Percentiles rank a stretch among this genome's conserved stretches.
These are phyloP conservation scores for Cyberlindnera mrakii DNA, from an alignment of 805 yeast species.

Conservation along the genomic window DNA sequence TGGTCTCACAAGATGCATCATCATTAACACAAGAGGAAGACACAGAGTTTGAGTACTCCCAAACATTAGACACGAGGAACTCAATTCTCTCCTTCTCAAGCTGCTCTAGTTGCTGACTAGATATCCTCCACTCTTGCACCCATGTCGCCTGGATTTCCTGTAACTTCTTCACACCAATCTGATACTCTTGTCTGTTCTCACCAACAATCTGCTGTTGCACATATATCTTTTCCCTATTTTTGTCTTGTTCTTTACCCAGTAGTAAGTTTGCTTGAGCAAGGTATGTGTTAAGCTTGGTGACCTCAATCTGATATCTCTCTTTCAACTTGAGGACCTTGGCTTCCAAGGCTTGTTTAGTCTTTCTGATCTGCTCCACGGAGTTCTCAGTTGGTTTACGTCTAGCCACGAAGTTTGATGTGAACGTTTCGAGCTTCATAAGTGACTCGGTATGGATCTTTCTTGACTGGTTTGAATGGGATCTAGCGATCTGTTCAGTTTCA, in stretches of 20 bases:
- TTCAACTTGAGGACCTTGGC: slow-evolving; percentile 33
- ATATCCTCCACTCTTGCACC: slow-evolving; percentile 65
- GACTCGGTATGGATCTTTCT: slow-evolving; percentile 45
- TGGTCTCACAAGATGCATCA: slow-evolving; percentile 69
- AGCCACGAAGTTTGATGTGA: slow-evolving; percentile 44
- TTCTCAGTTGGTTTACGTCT: slow-evolving; percentile 51
- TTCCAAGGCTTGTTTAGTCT: slow-evolving; percentile 35
- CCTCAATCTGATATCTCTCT: slow-evolving; percentile 49
- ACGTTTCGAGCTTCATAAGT: slow-evolving; percentile 46
- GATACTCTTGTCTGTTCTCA: slow-evolving; percentile 49
- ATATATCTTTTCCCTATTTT: slow-evolving; percentile 47
- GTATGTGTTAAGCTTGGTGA: slow-evolving; percentile 51
- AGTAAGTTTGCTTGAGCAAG: slow-evolving; percentile 60
- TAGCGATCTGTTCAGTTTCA: slow-evolving; percentile 56
- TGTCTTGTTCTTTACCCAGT: slow-evolving; percentile 69
- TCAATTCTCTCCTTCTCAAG: slow-evolving; percentile 71
- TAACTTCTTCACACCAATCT: slow-evolving; percentile 43
- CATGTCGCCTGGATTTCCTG: slow-evolving; percentile 56
- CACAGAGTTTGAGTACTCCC: slow-evolving; percentile 71
- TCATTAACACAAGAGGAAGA: slow-evolving; percentile 74
- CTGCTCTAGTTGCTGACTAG: slow-evolving; percentile 57
- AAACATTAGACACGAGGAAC: slow-evolving; percentile 60
- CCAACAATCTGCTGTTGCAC: slow-evolving; percentile 39
- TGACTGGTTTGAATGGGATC: slow-evolving; percentile 48
- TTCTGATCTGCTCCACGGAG: slow-evolving; percentile 48